Evolutionary conservation across 768 basidiomycete species (phyloP), one percentile per base, ranked within the genome.

Genomic region (Neoboletus magnificus): DNA sequence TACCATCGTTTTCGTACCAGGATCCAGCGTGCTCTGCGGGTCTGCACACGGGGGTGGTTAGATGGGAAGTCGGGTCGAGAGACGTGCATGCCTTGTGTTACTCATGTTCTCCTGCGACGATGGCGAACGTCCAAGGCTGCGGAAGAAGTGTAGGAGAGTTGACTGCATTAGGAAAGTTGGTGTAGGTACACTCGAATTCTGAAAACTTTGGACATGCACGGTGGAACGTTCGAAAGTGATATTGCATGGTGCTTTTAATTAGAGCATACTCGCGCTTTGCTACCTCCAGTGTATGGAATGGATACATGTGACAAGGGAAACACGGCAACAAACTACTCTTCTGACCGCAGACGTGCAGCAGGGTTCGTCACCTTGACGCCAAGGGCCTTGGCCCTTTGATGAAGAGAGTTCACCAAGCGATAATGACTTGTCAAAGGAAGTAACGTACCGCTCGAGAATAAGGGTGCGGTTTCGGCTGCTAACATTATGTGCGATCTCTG

Each of bases 401-500:
- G 20, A 13, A 48, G 35, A 39, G 20, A 51, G 48, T 66, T 39
- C 50, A 55, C 59, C 39, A 62, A 48, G 37, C 12, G 23, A 11
- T 32, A 32, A 42, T 23, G 37, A 15, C 22, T n/a, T 23, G 11
- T 46, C 20, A 20, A 37, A 9, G 9, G 4, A 23, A 73, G 77
- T 41, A 39, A 57, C 65, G 2, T 59, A 91, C 88, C 94, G 83
- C 76, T 95, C 93, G 48, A 98, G 77, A 65, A 99, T 94, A 54
- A 82, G 77, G 52, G 86, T 86, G 64, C 97, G 91, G 82, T 98
- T 98, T 73, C 92, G 88, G 80, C 90, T 91, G 78, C 88, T 91
- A 62, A 99, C 94, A 64, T 85, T 87, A 82, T 97, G 95, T 50
- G 97, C 97, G 66, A 99, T 93, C 74, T 96, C 93, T 51, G 94